Evolutionary conservation across 495 filamentous ascomycete species (phyloP), one percentile per base, ranked within the genome.

Genomic region (Lineolata rhizophorae): DNA sequence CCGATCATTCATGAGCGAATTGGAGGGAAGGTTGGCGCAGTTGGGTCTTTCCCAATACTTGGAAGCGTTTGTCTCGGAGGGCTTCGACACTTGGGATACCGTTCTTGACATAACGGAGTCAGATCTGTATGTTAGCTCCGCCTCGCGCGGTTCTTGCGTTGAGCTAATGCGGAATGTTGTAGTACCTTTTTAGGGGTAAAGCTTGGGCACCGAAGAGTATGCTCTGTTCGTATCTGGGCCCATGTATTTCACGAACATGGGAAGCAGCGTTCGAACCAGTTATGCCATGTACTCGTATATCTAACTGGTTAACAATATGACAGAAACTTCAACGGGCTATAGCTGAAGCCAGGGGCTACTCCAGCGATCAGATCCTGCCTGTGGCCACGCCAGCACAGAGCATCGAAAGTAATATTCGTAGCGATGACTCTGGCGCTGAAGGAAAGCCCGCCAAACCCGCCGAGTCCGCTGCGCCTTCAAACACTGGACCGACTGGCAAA

Each of bases 71-170:
- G 46, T 76, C 17, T 66, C 71, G 12, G 75, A 80, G 46, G 76
- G 76, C 13, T 83, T 83, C 44, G 76, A 83, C 49, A 69, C 67
- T 22, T 83, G 76, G 76, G 72, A 81, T 21, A 77, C 72, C 3
- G 63, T 82, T 27, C 53, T 77, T 32, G 76, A 82, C 32, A 79
- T 83, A 29, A 79, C 72, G 27, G 76, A 83, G 50, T 70, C 74
- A 24, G 76, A 83, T 50, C 57, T 83, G 68, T 78, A 56, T 49
- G 72, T 49, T 16, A 6, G 22, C 6, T 25, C 6, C n/a, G n/a
- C n/a, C n/a, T n/a, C n/a, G n/a, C n/a, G n/a, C n/a, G n/a, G n/a
- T n/a, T n/a, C n/a, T n/a, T n/a, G n/a, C n/a, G n/a, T n/a, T n/a
- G n/a, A n/a, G n/a, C n/a, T n/a, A n/a, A n/a, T n/a, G n/a, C 17